Percentiles rank a stretch among this genome's conserved stretches.
Evolutionary conservation across 2,329 filamentous ascomycete genomes (phyloP).

Genomic region (Fusarium sp.): DNA sequence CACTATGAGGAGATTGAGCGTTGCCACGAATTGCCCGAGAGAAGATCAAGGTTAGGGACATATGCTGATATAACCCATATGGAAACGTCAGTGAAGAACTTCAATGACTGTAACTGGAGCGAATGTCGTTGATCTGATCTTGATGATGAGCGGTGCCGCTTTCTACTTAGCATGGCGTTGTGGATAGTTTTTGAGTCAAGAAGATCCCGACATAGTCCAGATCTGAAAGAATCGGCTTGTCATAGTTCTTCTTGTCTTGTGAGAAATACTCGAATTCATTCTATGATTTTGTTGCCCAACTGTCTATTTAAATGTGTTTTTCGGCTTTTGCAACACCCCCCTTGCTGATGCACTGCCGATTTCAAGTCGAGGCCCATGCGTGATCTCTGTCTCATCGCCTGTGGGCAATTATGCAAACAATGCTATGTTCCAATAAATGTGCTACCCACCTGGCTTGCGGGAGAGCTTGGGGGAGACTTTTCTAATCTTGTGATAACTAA

Average conservation of each 20-base stretch:
- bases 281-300: background rate
- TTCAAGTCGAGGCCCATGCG: background rate
- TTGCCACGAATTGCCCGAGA: background rate
- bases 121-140: constrained; percentile 1
- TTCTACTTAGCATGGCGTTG: constrained; percentile 28
- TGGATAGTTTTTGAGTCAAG: constrained; percentile 12
- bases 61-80: background rate
- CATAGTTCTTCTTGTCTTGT: background rate
- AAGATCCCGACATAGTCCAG: background rate
- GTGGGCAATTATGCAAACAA: background rate
- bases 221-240: background rate
- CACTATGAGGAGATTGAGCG: background rate
- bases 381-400: background rate
- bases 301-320: background rate
- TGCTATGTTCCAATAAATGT: background rate
- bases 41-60: background rate
- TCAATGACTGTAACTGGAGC: background rate
- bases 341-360: background rate
- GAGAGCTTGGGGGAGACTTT: background rate
- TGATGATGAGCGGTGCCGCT: background rate
- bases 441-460: background rate
- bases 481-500: background rate
- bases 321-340: background rate
- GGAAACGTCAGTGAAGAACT: background rate
- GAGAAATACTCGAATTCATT: background rate